phyloP scores from a whole-genome alignment of 2,329 filamentous ascomycete species.

The Fusarium palustre region DNA sequence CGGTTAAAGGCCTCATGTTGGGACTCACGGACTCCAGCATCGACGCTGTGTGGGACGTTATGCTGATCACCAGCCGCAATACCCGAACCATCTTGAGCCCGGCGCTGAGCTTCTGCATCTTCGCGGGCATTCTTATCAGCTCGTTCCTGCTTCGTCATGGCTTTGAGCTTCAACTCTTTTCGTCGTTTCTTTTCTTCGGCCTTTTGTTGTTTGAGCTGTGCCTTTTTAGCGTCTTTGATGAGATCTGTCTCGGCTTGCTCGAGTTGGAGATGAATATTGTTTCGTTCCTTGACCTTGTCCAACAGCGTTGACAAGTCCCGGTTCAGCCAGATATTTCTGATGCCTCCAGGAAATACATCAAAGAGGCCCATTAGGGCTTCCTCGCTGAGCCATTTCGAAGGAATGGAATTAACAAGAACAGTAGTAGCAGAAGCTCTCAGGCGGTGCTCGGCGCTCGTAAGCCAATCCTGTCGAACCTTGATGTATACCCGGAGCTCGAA shows the following conservation, averaged over 20 bases:
- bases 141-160: constrained; percentile 64
- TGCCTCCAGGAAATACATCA: constrained; percentile 94
- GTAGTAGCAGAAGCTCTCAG: constrained; percentile 94
- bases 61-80: constrained; percentile 65
- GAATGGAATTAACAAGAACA: constrained; percentile 91
- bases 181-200: constrained; percentile 74
- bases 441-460: constrained; percentile 94
- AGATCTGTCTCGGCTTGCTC: constrained; percentile 88
- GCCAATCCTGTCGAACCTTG: constrained; percentile 91
- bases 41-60: constrained; percentile 64
- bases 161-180: constrained; percentile 62
- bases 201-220: constrained; percentile 75
- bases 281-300: constrained; percentile 83
- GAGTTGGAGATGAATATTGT: constrained; percentile 76
- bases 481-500: constrained; percentile 88
- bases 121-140: constrained; percentile 60
- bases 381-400: constrained; percentile 87
- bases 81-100: constrained; percentile 63
- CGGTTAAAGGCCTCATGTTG: constrained; percentile 35
- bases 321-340: constrained; percentile 97
- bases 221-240: constrained; percentile 82
- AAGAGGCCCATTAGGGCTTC: constrained; percentile 86
- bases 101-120: constrained; percentile 62
- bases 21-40: constrained; percentile 59
- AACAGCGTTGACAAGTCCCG: constrained; percentile 85